Base-by-base conservation (phyloP, 1,139 yeast genomes). In the Pichia inconspicua region DNA sequence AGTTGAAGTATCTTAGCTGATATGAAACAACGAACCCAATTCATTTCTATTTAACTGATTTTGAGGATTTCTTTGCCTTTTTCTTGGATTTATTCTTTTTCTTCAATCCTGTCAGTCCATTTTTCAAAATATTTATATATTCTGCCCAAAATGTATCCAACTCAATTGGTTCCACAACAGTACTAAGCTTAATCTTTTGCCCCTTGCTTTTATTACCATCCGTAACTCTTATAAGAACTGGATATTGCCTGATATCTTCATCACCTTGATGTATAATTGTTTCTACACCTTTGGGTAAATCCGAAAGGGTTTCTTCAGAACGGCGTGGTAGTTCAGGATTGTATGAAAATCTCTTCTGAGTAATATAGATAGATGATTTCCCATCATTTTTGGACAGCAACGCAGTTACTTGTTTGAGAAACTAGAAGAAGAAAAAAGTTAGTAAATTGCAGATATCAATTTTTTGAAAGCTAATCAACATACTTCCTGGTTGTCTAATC, bases 191-290 rank as follows among this genome's bases (percentile, higher is more conserved):
- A 22, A 54, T 40, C 44, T 53, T 61, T 35, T 53, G 49, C 12
- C 52, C 40, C 47, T 60, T 58, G 67, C 51, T 67, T 28, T 50
- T 65, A 31, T 65, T 66, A n/a, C 87, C 87, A 59, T 83, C 78
- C 39, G 87, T 73, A 42, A 84, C 67, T 63, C 86, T 72, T 42
- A 80, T 67, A 44, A 81, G 64, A 2, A 80, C 61, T 5, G 81
- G 74, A 56, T 78, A 80, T 44, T 62, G 55, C 25, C 55, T 54
- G 4, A 44, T 31, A 31, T 42, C 46, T 32, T 44, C 41, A 4
- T 40, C 34, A 7, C 42, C 45, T 25, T 43, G 46, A 40, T 53
- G 51, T 5, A 51, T 34, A 1, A 53, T 40, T 5, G 57, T 53
- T 31, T 48, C 42, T 8, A 45, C 48, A 15, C 45, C 41, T 46